phyloP scores from a whole-genome alignment of 768 basidiomycete genomes.

The Leucocoprinus leucothites region DNA sequence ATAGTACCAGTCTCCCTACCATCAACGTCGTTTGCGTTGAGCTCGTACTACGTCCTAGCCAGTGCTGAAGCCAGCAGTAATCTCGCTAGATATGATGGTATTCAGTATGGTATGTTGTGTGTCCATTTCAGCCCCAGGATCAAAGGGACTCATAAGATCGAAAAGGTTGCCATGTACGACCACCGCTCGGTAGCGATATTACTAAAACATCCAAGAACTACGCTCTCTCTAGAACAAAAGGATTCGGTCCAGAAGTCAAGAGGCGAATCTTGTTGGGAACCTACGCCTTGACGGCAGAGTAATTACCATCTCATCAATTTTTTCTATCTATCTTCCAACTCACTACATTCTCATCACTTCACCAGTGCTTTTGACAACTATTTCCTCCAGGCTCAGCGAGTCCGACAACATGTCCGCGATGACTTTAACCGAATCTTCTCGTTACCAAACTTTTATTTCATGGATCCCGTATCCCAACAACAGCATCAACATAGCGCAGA shows the following conservation, averaged over 20 bases:
- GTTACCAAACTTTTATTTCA: constrained; percentile 46
- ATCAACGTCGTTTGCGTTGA: constrained; percentile 64
- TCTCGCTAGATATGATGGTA: constrained; percentile 85
- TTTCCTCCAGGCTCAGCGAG: constrained; percentile 86
- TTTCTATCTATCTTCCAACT: not conserved
- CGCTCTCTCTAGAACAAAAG: constrained; percentile 59
- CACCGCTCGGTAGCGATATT: constrained; percentile 37
- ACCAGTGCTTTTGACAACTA: constrained; percentile 95
- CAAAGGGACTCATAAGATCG: not conserved
- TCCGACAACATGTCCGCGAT: constrained; percentile 64
- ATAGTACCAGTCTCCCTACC: constrained; percentile 76
- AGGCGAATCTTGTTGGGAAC: constrained; percentile 88
- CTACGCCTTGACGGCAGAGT: constrained; percentile 92
- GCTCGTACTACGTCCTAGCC: constrained; percentile 95
- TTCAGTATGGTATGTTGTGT: constrained; percentile 63
- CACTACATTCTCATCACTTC: not conserved
- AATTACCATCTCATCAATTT: constrained; percentile 23
- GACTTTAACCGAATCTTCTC: constrained; percentile 77
- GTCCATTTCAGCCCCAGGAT: not conserved
- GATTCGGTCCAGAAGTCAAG: constrained; percentile 83
- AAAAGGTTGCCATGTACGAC: constrained; percentile 49
- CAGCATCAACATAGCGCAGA: not conserved
- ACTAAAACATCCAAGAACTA: constrained; percentile 57
- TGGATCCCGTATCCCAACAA: not conserved
- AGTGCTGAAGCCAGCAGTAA: constrained; percentile 94